Conservation (phyloP, 257 asterid species). For the Mentha longifolia region DNA sequence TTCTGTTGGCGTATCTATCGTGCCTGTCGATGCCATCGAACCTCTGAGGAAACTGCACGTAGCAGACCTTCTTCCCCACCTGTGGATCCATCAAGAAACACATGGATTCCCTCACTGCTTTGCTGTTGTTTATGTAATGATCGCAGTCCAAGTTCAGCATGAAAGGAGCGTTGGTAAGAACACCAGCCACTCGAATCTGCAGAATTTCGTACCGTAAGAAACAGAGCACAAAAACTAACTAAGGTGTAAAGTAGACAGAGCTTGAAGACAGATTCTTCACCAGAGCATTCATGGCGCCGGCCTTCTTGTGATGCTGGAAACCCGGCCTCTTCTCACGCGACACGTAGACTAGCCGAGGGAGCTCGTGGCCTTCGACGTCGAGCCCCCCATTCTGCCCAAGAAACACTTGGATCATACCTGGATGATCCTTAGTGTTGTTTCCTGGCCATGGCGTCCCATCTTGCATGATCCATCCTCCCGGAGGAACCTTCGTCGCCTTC, state of each 20-base stretch:
- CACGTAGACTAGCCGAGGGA: constrained; percentile 94
- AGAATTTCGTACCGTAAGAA: constrained; percentile 15
- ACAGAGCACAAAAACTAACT: neutral
- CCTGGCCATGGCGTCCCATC: constrained; percentile 99
- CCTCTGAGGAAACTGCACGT: constrained; percentile 97
- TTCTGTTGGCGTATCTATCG: constrained; percentile 96
- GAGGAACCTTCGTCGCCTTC: constrained; percentile 87
- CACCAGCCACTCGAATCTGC: constrained; percentile 96
- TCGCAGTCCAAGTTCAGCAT: constrained; percentile 99
- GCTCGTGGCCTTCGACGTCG: constrained; percentile 90
- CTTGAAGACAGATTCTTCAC: constrained; percentile 46
- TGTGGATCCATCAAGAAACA: constrained; percentile 97
- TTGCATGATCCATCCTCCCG: constrained; percentile 98
- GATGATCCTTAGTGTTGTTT: constrained; percentile 94
- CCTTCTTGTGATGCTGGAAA: constrained; percentile 95
- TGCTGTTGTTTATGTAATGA: constrained; percentile 95
- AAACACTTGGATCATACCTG: constrained; percentile 99
- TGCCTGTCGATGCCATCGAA: constrained; percentile 95
- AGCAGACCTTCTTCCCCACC: constrained; percentile 87
- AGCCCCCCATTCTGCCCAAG: constrained; percentile 94
- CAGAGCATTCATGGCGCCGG: constrained; percentile 98
- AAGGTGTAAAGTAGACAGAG: neutral
- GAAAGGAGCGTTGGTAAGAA: constrained; percentile 98
- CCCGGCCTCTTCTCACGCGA: constrained; percentile 99
- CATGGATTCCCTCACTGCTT: constrained; percentile 95